Conservation (phyloP, 345 rosid species). For the Anastatica hierochuntica region DNA sequence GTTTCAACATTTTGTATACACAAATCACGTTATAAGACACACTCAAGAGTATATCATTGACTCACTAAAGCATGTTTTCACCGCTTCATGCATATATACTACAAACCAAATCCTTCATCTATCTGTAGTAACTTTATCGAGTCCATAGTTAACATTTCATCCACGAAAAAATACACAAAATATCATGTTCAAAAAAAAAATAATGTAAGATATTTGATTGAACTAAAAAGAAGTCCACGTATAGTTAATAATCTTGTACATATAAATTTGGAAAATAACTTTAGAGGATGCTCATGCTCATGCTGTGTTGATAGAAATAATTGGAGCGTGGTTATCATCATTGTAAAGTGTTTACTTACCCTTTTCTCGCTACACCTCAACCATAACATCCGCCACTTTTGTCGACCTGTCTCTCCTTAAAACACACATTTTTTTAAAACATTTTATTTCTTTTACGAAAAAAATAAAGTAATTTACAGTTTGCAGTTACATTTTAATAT, state of each 20-base stretch:
- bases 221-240: conserved; percentile 5
- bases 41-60: no score
- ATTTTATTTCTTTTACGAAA: not conserved
- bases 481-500: not conserved
- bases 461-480: not conserved
- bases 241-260: not conserved
- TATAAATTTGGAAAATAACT: conserved; percentile 20
- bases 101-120: no score
- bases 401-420: conserved; percentile 23
- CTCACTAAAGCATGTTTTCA: no score
- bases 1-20: no score
- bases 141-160: no score
- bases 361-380: conserved; percentile 26
- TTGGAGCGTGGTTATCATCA: conserved; percentile 32
- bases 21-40: no score
- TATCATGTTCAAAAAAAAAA: no score
- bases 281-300: conserved; percentile 22
- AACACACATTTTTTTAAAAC: not conserved
- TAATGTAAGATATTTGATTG: conserved; percentile 1
- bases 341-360: conserved; percentile 26
- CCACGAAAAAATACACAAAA: no score
- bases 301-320: no score
- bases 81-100: no score
- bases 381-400: conserved; percentile 22
- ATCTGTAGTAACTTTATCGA: no score